A percentile compares a stretch with the other conserved stretches of the same genome.
Evolutionary conservation across 768 basidiomycete species (phyloP).

Genomic region (Mycena venus): DNA sequence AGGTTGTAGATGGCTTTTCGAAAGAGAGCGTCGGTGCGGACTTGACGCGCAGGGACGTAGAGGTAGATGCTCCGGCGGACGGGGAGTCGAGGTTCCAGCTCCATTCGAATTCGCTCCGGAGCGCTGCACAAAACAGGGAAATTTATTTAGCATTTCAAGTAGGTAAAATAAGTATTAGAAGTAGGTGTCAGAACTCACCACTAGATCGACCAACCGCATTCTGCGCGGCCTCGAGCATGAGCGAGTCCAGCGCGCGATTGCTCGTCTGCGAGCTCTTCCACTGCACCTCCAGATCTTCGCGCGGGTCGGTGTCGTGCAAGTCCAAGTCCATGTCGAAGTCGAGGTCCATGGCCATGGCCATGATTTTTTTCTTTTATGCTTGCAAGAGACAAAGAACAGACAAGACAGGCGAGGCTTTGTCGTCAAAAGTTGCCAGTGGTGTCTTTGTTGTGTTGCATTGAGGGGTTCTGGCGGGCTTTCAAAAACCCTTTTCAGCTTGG

Average conservation of each 20-base stretch:
- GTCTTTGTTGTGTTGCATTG: background rate
- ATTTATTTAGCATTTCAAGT: background rate
- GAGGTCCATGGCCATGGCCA: constrained; percentile 3
- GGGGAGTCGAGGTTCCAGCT: background rate
- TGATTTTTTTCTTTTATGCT: background rate
- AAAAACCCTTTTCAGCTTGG: background rate
- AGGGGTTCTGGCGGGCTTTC: background rate
- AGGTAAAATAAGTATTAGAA: background rate
- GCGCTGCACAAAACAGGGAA: background rate
- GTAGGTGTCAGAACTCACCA: background rate
- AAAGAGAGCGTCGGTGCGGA: background rate
- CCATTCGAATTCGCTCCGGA: background rate
- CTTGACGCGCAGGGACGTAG: background rate
- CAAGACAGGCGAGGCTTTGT: background rate
- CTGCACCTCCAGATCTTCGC: constrained; percentile 1
- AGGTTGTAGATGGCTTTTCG: background rate
- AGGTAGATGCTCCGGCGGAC: background rate
- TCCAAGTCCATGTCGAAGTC: constrained; percentile 8
- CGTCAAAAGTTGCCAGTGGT: background rate
- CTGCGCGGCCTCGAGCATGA: constrained; percentile 19
- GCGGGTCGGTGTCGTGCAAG: background rate
- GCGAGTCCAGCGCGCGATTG: constrained; percentile 21
- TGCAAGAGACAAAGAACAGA: background rate
- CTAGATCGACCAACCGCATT: background rate
- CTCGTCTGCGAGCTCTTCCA: constrained; percentile 30